These are phyloP conservation scores for Psilocybe azurescens DNA, from an alignment of 768 basidiomycete genomes.

Conservation along the genomic window DNA sequence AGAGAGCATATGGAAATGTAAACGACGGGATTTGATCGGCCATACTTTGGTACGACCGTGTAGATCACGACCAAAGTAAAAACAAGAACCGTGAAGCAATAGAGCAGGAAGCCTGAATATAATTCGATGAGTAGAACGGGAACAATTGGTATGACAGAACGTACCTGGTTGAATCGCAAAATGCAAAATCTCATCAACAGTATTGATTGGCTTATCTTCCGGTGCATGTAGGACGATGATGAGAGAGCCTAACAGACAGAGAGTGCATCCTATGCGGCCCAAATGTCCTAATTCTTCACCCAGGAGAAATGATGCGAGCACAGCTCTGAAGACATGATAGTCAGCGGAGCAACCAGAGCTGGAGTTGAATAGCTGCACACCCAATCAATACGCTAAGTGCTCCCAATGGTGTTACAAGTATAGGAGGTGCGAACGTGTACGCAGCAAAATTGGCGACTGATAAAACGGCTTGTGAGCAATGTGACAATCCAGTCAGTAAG, in stretches of 20 bases:
- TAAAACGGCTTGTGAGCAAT: constrained; percentile 6
- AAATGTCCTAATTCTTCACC: constrained; percentile 94
- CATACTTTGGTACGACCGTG: constrained; percentile 81
- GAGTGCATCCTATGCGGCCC: constrained; percentile 84
- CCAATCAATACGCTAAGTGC: constrained; percentile 96
- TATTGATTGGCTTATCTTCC: constrained; percentile 90
- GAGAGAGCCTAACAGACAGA: constrained; percentile 86
- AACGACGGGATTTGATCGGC: constrained; percentile 86
- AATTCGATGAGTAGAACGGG: background rate
- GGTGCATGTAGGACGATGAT: constrained; percentile 98
- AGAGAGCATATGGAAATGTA: constrained; percentile 97
- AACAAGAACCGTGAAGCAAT: constrained; percentile 84
- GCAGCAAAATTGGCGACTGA: constrained; percentile 92
- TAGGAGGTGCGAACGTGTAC: constrained; percentile 97
- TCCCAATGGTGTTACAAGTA: constrained; percentile 97
- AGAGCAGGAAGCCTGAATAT: constrained; percentile 82
- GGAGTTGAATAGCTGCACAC: constrained; percentile 48
- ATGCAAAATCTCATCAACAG: constrained; percentile 90
- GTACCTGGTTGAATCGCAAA: constrained; percentile 94
- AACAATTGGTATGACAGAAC: constrained; percentile 22
- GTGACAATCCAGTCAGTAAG: background rate
- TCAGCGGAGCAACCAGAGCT: constrained; percentile 4
- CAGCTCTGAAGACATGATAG: constrained; percentile 61
- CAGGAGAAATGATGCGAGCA: constrained; percentile 92
- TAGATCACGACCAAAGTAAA: constrained; percentile 90